Conservation (phyloP, 1,284 basidiomycete species). For the Erythrobasidium hasegawianum region DNA sequence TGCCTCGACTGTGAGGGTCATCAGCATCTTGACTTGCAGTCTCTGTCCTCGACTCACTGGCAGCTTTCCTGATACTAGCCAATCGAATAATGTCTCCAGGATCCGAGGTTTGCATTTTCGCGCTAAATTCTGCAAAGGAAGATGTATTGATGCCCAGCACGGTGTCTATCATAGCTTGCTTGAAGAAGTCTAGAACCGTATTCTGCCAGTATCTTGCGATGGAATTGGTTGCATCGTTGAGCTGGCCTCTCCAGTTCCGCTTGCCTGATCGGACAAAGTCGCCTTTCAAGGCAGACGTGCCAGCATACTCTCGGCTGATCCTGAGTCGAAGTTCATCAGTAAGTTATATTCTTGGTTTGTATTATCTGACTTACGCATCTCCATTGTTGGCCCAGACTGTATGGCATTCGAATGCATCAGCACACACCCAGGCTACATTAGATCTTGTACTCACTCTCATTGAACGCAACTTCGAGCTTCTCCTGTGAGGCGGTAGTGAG, state of each 20-base stretch:
- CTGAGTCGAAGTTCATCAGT: neutral
- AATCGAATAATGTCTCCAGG: constrained; percentile 81
- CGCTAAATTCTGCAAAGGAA: constrained; percentile 86
- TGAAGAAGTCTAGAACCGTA: constrained; percentile 82
- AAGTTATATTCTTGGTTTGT: no score
- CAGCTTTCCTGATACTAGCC: constrained; percentile 80
- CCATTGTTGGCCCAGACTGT: constrained; percentile 96
- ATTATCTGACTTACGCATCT: constrained; percentile 56
- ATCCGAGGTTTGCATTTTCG: constrained; percentile 80
- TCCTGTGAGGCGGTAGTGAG: constrained; percentile 8
- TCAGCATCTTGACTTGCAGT: neutral
- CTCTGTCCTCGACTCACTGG: constrained; percentile 53
- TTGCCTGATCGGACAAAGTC: constrained; percentile 95
- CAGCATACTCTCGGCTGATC: constrained; percentile 65
- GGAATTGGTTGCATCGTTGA: constrained; percentile 90
- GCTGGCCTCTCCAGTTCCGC: constrained; percentile 80
- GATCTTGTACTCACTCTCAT: constrained; percentile 77
- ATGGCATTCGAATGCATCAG: constrained; percentile 1
- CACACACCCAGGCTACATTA: no score
- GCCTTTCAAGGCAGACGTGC: constrained; percentile 93
- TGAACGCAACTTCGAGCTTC: constrained; percentile 60
- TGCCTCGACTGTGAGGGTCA: constrained; percentile 60
- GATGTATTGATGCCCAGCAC: constrained; percentile 80
- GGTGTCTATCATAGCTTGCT: constrained; percentile 69
- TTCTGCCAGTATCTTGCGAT: constrained; percentile 63